phyloP scores from a whole-genome alignment of 208 protist genomes.

The Trypanosoma melophagium region DNA sequence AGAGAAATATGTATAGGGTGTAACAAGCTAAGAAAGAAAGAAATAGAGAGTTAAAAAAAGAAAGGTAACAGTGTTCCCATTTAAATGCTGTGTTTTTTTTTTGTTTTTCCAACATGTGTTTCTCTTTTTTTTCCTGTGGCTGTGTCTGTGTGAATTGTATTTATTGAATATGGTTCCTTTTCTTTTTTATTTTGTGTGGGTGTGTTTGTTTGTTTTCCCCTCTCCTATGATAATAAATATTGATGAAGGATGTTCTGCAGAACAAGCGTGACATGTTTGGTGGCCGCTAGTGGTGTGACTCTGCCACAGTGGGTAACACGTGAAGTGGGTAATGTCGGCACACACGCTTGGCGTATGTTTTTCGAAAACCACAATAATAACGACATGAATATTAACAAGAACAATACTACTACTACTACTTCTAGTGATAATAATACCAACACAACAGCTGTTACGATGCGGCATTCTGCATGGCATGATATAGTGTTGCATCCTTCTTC shows the following conservation, averaged over 20 bases:
- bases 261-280: background rate
- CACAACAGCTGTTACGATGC: background rate
- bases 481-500: conserved; percentile 39
- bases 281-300: conserved; percentile 1
- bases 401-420: conserved; percentile 1
- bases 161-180: conserved; percentile 11
- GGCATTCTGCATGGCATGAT: conserved; percentile 74
- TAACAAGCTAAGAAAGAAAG: too few species aligned
- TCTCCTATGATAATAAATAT: conserved; percentile 6
- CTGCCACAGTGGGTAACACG: conserved; percentile 22
- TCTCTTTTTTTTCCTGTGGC: conserved; percentile 1
- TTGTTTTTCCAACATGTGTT: conserved; percentile 2
- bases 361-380: conserved; percentile 25
- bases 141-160: background rate
- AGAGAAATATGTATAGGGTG: background rate
- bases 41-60: too few species aligned
- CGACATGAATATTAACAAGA: background rate
- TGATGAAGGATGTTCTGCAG: conserved; percentile 13
- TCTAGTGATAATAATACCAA: background rate
- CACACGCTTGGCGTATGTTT: conserved; percentile 64
- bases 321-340: conserved; percentile 30
- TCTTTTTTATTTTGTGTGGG: conserved; percentile 7
- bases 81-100: background rate
- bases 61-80: too few species aligned
- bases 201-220: conserved; percentile 5